A percentile compares a stretch with the other conserved stretches of the same genome.
phyloP scores from a whole-genome alignment of 75 land plant genomes.

The Gnetum montanum region DNA sequence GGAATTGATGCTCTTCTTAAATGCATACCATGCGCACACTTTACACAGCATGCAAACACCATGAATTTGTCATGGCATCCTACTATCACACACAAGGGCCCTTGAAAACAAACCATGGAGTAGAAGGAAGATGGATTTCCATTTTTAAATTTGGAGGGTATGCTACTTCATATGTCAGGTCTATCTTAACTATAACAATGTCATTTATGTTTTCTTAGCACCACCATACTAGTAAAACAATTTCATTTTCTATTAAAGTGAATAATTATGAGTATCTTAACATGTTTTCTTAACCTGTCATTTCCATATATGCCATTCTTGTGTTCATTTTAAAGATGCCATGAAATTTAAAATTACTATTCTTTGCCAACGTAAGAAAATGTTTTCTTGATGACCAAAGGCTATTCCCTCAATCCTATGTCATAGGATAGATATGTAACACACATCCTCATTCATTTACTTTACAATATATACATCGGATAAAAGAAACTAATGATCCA shows the following conservation, averaged over 20 bases:
- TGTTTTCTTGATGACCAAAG: slow-evolving; percentile 2
- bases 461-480: background rate
- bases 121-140: slow-evolving; percentile 73
- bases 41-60: slow-evolving; percentile 87
- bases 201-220: too few relatives aligned
- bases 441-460: background rate
- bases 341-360: too few relatives aligned
- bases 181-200: too few relatives aligned
- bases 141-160: slow-evolving; percentile 87
- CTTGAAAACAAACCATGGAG: slow-evolving; percentile 71
- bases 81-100: slow-evolving; percentile 83
- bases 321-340: too few relatives aligned
- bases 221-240: background rate
- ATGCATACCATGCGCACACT: slow-evolving; percentile 51
- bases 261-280: background rate
- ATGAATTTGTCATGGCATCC: slow-evolving; percentile 91
- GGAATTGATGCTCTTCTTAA: background rate
- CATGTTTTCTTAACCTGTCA: too few relatives aligned
- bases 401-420: background rate
- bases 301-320: too few relatives aligned
- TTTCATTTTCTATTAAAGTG: background rate
- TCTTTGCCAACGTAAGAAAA: too few relatives aligned
- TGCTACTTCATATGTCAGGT: too few relatives aligned
- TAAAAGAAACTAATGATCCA: slow-evolving; percentile 39
- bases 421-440: background rate